A percentile compares a stretch with the other conserved stretches of the same genome.
Evolutionary conservation across 2,329 filamentous ascomycete genomes (phyloP).

Genomic region (Myriosclerotinia duriaeana): DNA sequence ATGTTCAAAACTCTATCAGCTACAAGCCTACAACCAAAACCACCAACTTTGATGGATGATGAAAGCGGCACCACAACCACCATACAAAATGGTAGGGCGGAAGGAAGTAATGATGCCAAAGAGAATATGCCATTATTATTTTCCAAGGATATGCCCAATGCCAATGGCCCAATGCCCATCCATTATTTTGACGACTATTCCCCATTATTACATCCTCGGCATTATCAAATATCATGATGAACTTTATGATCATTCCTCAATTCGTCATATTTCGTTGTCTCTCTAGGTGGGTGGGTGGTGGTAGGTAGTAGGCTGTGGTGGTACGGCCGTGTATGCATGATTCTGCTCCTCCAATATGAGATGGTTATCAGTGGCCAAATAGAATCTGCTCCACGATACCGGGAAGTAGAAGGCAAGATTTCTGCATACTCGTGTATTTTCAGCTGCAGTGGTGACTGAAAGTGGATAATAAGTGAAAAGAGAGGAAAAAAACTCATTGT

Average conservation of each 20-base stretch:
- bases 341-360: background rate
- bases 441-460: constrained; percentile 23
- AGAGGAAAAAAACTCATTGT: background rate
- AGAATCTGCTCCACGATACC: constrained; percentile 20
- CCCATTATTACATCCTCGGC: constrained; percentile 9
- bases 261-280: constrained; percentile 14
- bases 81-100: background rate
- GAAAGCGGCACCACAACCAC: background rate
- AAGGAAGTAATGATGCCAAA: background rate
- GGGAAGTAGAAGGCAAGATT: constrained; percentile 21
- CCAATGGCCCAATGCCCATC: background rate
- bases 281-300: background rate
- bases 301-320: constrained; percentile 14
- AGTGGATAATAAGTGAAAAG: constrained; percentile 20
- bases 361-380: constrained; percentile 20
- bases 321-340: constrained; percentile 23
- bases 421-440: constrained; percentile 10
- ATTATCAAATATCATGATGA: background rate
- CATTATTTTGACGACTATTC: background rate
- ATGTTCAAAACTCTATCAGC: background rate
- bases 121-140: background rate
- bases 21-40: background rate
- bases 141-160: too few relatives aligned
- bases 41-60: background rate
- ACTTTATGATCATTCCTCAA: background rate